Conservation (phyloP, 1,284 basidiomycete species). For the Porodaedalea pini region DNA sequence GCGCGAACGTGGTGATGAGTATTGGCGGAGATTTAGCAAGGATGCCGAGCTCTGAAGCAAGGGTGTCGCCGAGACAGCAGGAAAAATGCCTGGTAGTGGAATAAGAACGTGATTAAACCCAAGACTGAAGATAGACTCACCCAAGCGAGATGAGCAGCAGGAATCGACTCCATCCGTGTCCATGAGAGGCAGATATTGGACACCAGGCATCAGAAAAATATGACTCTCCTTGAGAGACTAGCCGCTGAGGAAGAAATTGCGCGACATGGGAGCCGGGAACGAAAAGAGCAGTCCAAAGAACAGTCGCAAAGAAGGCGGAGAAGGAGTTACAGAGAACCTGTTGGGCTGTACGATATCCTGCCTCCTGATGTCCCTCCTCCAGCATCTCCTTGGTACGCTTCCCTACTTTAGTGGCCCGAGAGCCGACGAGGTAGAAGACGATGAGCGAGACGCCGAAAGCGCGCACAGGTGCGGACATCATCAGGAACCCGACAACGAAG, state of each 20-base stretch:
- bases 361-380: slow-evolving; percentile 74
- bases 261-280: slow-evolving; percentile 36
- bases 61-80: slow-evolving; percentile 82
- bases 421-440: slow-evolving; percentile 80
- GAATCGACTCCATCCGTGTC: slow-evolving; percentile 49
- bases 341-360: slow-evolving; percentile 67
- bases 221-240: slow-evolving; percentile 20
- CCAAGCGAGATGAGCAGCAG: slow-evolving; percentile 68
- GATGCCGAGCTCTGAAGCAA: slow-evolving; percentile 81
- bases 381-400: slow-evolving; percentile 67
- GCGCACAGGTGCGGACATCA: slow-evolving; percentile 57
- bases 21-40: slow-evolving; percentile 64
- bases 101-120: background rate
- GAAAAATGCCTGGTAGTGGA: slow-evolving; percentile 64
- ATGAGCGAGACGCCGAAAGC: slow-evolving; percentile 75
- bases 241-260: slow-evolving; percentile 21
- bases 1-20: slow-evolving; percentile 69
- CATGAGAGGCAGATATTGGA: slow-evolving; percentile 40
- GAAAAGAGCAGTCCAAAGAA: slow-evolving; percentile 63
- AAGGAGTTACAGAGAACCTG: slow-evolving; percentile 83
- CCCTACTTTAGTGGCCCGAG: slow-evolving; percentile 82
- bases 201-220: slow-evolving; percentile 48
- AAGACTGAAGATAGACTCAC: slow-evolving; percentile 39
- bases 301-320: slow-evolving; percentile 62
- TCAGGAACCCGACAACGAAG: slow-evolving; percentile 66